Conservation (phyloP, 148 eudicot genomes). For the Drosera capensis region DNA sequence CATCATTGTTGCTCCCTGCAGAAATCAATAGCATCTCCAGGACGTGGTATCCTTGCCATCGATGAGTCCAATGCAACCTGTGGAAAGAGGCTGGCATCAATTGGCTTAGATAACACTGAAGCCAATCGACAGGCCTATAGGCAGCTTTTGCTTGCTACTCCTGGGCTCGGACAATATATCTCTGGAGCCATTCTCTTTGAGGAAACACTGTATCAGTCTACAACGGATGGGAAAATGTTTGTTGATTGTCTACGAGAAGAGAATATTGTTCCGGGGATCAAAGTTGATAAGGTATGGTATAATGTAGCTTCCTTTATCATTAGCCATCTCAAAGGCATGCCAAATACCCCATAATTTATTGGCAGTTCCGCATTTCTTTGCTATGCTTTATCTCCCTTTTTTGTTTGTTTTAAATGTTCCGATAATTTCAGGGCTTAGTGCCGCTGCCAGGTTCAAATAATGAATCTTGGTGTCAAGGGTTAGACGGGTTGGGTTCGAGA, state of each 20-base stretch:
- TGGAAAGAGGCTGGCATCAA: slow-evolving; percentile 83
- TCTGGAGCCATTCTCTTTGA: slow-evolving; percentile 95
- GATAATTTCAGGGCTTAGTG: slow-evolving; percentile 93
- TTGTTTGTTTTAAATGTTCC: no score
- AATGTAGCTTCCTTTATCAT: background rate
- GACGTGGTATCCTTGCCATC: slow-evolving; percentile 91
- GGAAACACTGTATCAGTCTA: slow-evolving; percentile 93
- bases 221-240: slow-evolving; percentile 70
- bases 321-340: background rate
- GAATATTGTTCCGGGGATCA: slow-evolving; percentile 89
- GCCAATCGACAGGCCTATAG: slow-evolving; percentile 79
- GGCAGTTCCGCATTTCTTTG: background rate
- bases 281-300: slow-evolving; percentile 69
- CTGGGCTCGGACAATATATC: slow-evolving; percentile 84
- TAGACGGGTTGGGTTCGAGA: slow-evolving; percentile 91
- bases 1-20: no score
- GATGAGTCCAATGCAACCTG: slow-evolving; percentile 94
- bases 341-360: background rate
- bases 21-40: slow-evolving; percentile 95
- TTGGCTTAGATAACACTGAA: slow-evolving; percentile 92
- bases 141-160: slow-evolving; percentile 82
- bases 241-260: slow-evolving; percentile 59
- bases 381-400: background rate
- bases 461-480: slow-evolving; percentile 98
- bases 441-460: slow-evolving; percentile 92